Conservation (phyloP, 257 asterid genomes). For the Echium plantagineum region DNA sequence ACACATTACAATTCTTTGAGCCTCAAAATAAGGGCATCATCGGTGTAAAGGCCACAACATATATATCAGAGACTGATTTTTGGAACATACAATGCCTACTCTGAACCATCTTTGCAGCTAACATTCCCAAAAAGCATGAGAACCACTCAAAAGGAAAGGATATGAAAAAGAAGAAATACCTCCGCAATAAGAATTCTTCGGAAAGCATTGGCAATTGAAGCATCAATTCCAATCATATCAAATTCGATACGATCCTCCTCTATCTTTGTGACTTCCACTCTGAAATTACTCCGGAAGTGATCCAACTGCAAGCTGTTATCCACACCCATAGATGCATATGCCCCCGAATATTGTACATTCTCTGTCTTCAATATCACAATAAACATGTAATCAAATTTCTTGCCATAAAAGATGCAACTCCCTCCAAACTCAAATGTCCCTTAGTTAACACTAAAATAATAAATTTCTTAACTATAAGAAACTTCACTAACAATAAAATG, state of each 20-base stretch:
- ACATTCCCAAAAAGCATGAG: neutral
- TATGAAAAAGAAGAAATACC: slow-evolving; percentile 23
- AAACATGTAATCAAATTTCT: slow-evolving; percentile 1
- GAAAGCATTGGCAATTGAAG: slow-evolving; percentile 81
- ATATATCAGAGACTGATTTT: no score
- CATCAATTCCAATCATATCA: slow-evolving; percentile 88
- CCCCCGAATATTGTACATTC: slow-evolving; percentile 68
- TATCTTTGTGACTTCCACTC: slow-evolving; percentile 49
- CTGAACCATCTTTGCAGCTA: no score
- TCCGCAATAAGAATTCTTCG: slow-evolving; percentile 90
- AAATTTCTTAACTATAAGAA: no score
- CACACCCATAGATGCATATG: slow-evolving; percentile 72
- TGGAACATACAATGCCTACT: no score
- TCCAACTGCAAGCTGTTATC: slow-evolving; percentile 67
- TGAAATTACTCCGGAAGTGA: slow-evolving; percentile 48
- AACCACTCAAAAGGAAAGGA: neutral
- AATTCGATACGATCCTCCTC: slow-evolving; percentile 54
- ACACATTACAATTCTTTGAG: no score
- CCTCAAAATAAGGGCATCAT: no score
- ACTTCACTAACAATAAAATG: no score
- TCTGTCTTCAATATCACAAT: slow-evolving; percentile 36
- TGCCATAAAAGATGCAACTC: neutral
- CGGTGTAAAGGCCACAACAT: no score
- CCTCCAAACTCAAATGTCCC: neutral
- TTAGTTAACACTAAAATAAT: neutral